Evolutionary conservation across 2,329 filamentous ascomycete genomes (phyloP).

Genomic region (Aspergillus sp.): DNA sequence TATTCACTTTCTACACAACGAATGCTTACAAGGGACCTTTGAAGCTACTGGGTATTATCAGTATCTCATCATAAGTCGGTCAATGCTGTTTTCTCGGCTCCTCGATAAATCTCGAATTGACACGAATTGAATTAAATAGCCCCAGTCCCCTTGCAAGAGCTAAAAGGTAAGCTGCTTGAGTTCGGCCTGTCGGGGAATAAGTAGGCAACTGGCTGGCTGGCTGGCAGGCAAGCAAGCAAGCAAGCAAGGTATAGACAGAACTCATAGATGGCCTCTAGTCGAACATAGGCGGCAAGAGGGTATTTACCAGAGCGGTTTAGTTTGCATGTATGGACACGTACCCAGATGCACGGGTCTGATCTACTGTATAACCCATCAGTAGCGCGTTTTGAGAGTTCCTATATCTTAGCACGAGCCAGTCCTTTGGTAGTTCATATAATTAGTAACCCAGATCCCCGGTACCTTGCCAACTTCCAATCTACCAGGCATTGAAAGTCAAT

Average conservation of each 20-base stretch:
- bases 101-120: neutral
- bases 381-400: neutral
- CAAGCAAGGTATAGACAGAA: neutral
- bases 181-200: no score
- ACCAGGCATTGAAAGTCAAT: no score
- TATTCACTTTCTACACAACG: no score
- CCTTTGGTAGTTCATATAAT: no score
- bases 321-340: conserved; percentile 1
- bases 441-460: neutral
- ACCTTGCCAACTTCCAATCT: neutral
- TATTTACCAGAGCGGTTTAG: neutral
- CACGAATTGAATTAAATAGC: neutral
- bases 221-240: neutral
- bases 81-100: neutral
- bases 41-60: no score
- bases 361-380: neutral
- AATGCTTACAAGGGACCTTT: no score
- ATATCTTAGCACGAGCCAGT: neutral
- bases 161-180: neutral
- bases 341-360: neutral
- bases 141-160: neutral
- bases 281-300: neutral
- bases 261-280: neutral
- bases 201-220: no score
- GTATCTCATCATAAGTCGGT: neutral